Conservation (phyloP, 2,329 filamentous ascomycete species). For the Davidsoniella neocaledoniae region DNA sequence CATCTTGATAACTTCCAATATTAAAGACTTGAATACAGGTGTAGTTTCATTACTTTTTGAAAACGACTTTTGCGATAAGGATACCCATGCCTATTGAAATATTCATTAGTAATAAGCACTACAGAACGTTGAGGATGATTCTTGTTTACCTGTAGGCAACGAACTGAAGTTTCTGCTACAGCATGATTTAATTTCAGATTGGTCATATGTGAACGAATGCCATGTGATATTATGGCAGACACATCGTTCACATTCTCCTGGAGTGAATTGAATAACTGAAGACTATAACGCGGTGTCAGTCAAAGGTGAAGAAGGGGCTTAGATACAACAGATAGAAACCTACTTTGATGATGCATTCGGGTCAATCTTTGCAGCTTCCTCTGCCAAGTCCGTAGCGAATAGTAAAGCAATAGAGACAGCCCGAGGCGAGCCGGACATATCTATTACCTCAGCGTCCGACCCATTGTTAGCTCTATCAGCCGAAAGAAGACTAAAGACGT, state of each 20-base stretch:
- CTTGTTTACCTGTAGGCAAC: constrained; percentile 39
- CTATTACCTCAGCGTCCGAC: no score
- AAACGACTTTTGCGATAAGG: constrained; percentile 15
- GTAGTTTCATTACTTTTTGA: constrained; percentile 3
- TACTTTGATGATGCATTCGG: constrained; percentile 40
- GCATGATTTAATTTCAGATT: constrained; percentile 16
- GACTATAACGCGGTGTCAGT: constrained; percentile 16
- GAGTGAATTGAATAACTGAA: constrained; percentile 24
- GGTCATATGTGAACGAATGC: constrained; percentile 18
- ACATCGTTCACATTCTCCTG: constrained; percentile 26
- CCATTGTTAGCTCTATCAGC: not conserved
- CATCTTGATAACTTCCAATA: constrained; percentile 38
- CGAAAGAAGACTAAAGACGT: constrained; percentile 35
- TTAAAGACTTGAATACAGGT: constrained; percentile 28
- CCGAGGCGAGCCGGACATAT: not conserved
- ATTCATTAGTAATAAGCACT: constrained; percentile 13
- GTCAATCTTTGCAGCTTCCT: constrained; percentile 53
- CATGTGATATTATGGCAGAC: constrained; percentile 23
- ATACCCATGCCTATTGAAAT: not conserved
- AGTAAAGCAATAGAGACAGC: constrained; percentile 7
- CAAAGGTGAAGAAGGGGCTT: constrained; percentile 20
- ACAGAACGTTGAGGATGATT: not conserved
- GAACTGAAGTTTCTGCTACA: constrained; percentile 37
- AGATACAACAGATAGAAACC: constrained; percentile 13
- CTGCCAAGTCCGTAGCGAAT: constrained; percentile 29